Conservation (phyloP, 148 eudicot genomes). For the Silene conica region DNA sequence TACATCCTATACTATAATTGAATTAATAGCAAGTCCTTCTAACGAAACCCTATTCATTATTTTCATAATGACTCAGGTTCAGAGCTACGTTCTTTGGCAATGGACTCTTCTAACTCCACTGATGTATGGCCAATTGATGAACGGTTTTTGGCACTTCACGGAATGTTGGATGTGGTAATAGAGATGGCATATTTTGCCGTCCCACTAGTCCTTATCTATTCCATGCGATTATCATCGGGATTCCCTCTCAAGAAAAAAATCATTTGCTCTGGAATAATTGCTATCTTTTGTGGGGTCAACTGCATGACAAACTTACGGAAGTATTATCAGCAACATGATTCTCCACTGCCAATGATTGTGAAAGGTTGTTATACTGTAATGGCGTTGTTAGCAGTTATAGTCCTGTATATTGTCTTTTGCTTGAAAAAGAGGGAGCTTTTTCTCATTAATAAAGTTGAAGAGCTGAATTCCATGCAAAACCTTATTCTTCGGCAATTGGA, state of each 20-base stretch:
- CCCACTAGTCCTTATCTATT: conserved; percentile 41
- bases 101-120: conserved; percentile 45
- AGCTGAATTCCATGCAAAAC: conserved; percentile 48
- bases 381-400: conserved; percentile 48
- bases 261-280: conserved; percentile 56
- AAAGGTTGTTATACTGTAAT: conserved; percentile 48
- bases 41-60: neutral
- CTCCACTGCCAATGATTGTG: conserved; percentile 41
- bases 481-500: conserved; percentile 43
- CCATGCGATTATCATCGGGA: conserved; percentile 37
- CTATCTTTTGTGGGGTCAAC: conserved; percentile 58
- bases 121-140: conserved; percentile 54
- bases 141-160: conserved; percentile 45
- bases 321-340: conserved; percentile 37
- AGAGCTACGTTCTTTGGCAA: conserved; percentile 15
- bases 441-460: conserved; percentile 51
- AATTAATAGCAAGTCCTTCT: neutral
- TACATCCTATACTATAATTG: neutral
- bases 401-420: conserved; percentile 49
- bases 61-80: conserved; percentile 19
- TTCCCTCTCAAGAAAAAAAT: conserved; percentile 58
- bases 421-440: conserved; percentile 45
- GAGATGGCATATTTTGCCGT: conserved; percentile 56
- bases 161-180: conserved; percentile 46
- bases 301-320: conserved; percentile 53